phyloP scores from a whole-genome alignment of 192 early-diverging fungal genomes.

The Pecoramyces ruminantium region DNA sequence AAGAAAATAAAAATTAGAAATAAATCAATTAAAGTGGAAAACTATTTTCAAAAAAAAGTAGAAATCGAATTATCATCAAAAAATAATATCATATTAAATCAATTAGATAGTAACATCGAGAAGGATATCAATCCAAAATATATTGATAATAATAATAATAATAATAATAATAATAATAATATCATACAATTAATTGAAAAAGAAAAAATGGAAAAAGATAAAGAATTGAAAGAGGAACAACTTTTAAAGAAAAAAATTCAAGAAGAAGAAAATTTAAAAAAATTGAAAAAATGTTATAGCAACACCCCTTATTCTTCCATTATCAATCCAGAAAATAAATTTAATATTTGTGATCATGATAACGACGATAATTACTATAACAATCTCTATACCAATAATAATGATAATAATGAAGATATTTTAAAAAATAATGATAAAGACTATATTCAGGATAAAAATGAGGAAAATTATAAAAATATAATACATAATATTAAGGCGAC shows the following conservation, averaged over 20 bases:
- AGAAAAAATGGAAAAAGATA: not conserved
- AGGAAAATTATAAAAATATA: not conserved
- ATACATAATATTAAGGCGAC: not conserved
- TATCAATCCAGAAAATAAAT: not conserved
- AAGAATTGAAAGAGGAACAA: not conserved
- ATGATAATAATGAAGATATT: not conserved
- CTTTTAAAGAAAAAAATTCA: not conserved
- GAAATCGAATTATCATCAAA: too few species aligned
- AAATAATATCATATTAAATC: too few species aligned
- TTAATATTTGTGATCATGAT: not conserved
- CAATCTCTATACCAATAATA: not conserved
- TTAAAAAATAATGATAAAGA: not conserved
- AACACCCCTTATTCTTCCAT: not conserved
- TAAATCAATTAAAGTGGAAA: too few species aligned
- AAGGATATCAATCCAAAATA: too few species aligned
- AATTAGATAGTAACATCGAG: too few species aligned
- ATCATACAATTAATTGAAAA: too few species aligned
- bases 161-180: too few species aligned
- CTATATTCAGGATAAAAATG: too few species aligned
- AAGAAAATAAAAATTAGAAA: not conserved
- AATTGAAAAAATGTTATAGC: not conserved
- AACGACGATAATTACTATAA: not conserved
- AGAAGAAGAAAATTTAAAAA: not conserved
- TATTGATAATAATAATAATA: too few species aligned
- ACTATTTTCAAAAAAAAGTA: too few species aligned